Conservation (phyloP, 2,329 filamentous ascomycete species). For the Didymella pinodella region DNA sequence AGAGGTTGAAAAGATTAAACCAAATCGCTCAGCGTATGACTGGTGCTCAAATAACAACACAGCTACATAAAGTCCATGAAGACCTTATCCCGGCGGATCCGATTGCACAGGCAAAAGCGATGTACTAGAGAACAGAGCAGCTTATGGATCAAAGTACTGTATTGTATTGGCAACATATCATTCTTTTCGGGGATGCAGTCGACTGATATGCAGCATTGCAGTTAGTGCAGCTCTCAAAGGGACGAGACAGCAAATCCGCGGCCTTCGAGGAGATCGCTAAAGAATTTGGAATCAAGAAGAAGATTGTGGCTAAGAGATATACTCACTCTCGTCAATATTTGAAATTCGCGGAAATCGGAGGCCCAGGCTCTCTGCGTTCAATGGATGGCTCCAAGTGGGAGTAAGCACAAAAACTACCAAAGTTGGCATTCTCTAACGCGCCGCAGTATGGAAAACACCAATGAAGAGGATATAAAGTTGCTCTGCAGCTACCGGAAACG, state of each 20-base stretch:
- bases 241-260: neutral
- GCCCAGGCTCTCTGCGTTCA: neutral
- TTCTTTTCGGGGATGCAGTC: neutral
- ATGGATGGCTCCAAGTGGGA: neutral
- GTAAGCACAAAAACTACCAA: neutral
- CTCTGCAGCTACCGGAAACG: too few species aligned
- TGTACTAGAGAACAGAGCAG: neutral
- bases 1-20: neutral
- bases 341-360: neutral
- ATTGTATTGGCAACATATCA: neutral
- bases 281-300: too few species aligned
- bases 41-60: neutral
- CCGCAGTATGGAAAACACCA: neutral
- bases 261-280: too few species aligned
- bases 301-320: too few species aligned
- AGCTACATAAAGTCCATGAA: neutral
- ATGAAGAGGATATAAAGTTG: too few species aligned
- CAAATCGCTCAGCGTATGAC: neutral
- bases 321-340: neutral
- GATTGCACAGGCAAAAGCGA: constrained; percentile 1
- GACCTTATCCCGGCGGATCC: neutral
- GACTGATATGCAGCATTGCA: neutral
- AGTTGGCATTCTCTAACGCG: too few species aligned
- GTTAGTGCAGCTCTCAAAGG: neutral
- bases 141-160: neutral